A percentile compares a stretch with the other conserved stretches of the same genome.
These are phyloP conservation scores for Hypoxylon sp. DNA, from an alignment of 2,329 filamentous ascomycete genomes.

Conservation along the genomic window DNA sequence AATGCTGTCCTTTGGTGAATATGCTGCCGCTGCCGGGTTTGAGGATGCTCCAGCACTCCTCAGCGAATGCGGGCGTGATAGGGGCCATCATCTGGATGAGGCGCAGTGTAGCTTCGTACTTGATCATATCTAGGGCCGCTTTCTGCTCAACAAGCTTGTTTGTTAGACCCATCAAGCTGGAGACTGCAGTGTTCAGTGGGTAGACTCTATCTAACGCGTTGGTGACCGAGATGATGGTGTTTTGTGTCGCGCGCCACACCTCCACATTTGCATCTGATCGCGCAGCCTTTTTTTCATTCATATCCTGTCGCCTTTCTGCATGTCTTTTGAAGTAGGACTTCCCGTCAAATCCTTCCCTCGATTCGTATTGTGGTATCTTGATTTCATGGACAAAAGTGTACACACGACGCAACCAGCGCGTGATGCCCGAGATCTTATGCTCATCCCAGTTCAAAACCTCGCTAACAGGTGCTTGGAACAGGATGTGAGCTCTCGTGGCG, in stretches of 20 bases:
- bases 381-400: constrained; percentile 68
- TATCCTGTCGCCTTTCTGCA: constrained; percentile 51
- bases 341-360: constrained; percentile 43
- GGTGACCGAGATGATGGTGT: constrained; percentile 76
- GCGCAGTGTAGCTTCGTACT: constrained; percentile 64
- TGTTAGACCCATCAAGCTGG: constrained; percentile 85
- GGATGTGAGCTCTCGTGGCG: constrained; percentile 85
- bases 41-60: constrained; percentile 82
- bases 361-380: not conserved
- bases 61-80: constrained; percentile 83
- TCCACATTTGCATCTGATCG: constrained; percentile 64
- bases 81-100: constrained; percentile 83
- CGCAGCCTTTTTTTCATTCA: constrained; percentile 48
- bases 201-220: constrained; percentile 79
- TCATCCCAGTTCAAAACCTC: constrained; percentile 93
- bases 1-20: constrained; percentile 59
- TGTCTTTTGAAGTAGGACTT: constrained; percentile 59
- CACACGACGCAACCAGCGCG: constrained; percentile 82
- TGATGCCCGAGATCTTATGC: constrained; percentile 83
- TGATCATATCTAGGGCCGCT: constrained; percentile 61
- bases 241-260: constrained; percentile 77
- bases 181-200: constrained; percentile 85
- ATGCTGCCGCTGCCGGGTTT: constrained; percentile 58
- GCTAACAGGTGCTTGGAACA: constrained; percentile 88
- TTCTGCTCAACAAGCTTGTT: constrained; percentile 72